A percentile compares a stretch with the other conserved stretches of the same genome.
phyloP scores from a whole-genome alignment of 2,329 filamentous ascomycete genomes.

The Phoma herbarum region DNA sequence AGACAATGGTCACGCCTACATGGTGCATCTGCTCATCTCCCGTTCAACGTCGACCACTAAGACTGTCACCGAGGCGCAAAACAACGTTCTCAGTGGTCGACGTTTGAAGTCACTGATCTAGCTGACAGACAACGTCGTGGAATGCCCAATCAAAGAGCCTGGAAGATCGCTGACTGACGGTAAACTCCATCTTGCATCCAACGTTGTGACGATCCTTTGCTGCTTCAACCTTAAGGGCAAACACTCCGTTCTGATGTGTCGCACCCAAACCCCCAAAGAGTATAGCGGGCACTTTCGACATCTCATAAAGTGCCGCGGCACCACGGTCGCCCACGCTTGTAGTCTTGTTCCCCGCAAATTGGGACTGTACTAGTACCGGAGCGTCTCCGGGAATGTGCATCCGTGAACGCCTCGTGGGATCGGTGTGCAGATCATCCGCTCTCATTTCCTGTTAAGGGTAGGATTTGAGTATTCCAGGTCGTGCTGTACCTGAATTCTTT shows the following conservation, averaged over 20 bases:
- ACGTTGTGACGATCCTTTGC: constrained; percentile 9
- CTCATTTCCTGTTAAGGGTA: constrained; percentile 1
- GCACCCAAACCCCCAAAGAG: constrained; percentile 13
- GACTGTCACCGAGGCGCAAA: background rate
- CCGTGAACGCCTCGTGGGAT: constrained; percentile 7
- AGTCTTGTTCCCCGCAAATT: constrained; percentile 10
- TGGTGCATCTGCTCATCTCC: constrained; percentile 6
- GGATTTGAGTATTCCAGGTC: background rate
- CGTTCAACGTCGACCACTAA: background rate
- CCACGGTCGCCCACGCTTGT: constrained; percentile 7
- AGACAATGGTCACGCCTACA: background rate
- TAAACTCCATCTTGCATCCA: constrained; percentile 1
- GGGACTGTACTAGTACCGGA: constrained; percentile 10
- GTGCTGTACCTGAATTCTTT: constrained; percentile 1
- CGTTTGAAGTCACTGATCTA: background rate
- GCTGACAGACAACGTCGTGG: background rate
- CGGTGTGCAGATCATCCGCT: constrained; percentile 17
- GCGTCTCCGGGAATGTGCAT: constrained; percentile 6
- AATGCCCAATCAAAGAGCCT: constrained; percentile 5
- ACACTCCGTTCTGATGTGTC: background rate
- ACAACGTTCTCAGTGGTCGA: constrained; percentile 1
- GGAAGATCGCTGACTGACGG: constrained; percentile 5
- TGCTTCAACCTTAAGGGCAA: background rate
- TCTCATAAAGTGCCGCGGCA: constrained; percentile 13
- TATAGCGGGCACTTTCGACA: background rate